Evolutionary conservation across 2,329 filamentous ascomycete species (phyloP).

Genomic region (Canariomyces notabilis): DNA sequence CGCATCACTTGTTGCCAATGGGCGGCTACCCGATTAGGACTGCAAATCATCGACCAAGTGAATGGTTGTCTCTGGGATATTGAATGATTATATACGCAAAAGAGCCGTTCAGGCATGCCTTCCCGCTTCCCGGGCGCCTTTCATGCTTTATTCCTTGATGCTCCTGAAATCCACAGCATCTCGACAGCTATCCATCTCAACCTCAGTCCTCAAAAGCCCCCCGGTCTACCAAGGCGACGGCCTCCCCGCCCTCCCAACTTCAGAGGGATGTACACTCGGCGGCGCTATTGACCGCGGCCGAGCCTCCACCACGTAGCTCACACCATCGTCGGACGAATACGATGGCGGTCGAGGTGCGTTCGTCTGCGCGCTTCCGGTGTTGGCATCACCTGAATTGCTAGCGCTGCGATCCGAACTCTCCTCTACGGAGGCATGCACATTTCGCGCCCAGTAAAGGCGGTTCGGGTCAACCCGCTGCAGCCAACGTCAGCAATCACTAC

Average conservation of each 20-base stretch:
- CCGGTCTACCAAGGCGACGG: slow-evolving; percentile 24
- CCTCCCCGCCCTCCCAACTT: slow-evolving; percentile 31
- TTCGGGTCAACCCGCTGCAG: slow-evolving; percentile 70
- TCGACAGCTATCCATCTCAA: too few relatives aligned
- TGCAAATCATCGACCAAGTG: too few relatives aligned
- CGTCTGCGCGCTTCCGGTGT: slow-evolving; percentile 22
- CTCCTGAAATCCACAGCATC: too few relatives aligned
- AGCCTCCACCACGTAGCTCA: slow-evolving; percentile 66
- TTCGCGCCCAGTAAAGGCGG: slow-evolving; percentile 74
- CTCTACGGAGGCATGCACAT: slow-evolving; percentile 35
- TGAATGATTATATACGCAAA: too few relatives aligned
- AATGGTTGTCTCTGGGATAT: too few relatives aligned
- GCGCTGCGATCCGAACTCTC: slow-evolving; percentile 24
- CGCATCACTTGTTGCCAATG: too few relatives aligned
- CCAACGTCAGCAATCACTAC: too few relatives aligned
- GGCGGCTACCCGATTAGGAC: too few relatives aligned
- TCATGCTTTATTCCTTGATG: too few relatives aligned
- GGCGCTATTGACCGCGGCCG: slow-evolving; percentile 54
- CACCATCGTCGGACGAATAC: slow-evolving; percentile 70
- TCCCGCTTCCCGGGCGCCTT: too few relatives aligned
- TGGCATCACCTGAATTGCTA: slow-evolving; percentile 20
- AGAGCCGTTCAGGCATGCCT: too few relatives aligned
- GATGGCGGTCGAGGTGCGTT: slow-evolving; percentile 58
- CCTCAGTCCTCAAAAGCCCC: too few relatives aligned
- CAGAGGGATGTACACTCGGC: slow-evolving; percentile 43